Evolutionary conservation across 352 stramenopile genomes (phyloP).

Genomic region (Phytopythium mirpurense): DNA sequence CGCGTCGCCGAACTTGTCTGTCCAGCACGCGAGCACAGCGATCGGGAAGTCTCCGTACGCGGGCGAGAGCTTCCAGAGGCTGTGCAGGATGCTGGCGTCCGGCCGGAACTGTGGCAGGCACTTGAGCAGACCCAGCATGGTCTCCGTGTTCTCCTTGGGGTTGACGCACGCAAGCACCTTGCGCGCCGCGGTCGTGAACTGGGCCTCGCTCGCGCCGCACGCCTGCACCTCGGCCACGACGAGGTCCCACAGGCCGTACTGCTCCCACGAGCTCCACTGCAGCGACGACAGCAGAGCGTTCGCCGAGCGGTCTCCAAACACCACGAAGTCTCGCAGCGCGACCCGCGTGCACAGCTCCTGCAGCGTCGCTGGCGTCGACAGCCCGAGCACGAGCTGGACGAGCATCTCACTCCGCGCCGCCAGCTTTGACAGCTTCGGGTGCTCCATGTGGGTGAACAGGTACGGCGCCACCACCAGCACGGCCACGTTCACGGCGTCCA

Average conservation of each 20-base stretch:
- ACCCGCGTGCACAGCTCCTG: conserved; percentile 52
- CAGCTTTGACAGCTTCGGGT: conserved; percentile 54
- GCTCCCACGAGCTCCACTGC: conserved; percentile 81
- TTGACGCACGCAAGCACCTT: conserved; percentile 78
- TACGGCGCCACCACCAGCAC: conserved; percentile 58
- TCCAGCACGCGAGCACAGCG: conserved; percentile 63
- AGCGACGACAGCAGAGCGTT: conserved; percentile 74
- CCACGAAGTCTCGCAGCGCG: conserved; percentile 67
- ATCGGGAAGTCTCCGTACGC: conserved; percentile 62
- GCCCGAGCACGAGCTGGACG: conserved; percentile 55
- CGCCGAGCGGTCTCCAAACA: conserved; percentile 64
- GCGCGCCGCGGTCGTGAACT: conserved; percentile 60
- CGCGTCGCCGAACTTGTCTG: conserved; percentile 53
- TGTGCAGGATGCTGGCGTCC: conserved; percentile 63
- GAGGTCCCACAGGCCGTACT: conserved; percentile 78
- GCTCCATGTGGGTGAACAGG: conserved; percentile 62
- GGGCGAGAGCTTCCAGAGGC: conserved; percentile 64
- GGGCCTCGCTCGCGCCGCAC: conserved; percentile 30
- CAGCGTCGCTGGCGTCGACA: conserved; percentile 61
- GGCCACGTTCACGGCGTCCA: conserved; percentile 57
- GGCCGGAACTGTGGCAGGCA: conserved; percentile 68
- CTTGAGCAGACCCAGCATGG: conserved; percentile 70
- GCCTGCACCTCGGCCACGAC: conserved; percentile 61
- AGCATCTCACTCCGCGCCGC: conserved; percentile 56
- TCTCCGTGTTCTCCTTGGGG: conserved; percentile 60